Conservation (phyloP, 768 basidiomycete genomes). For the Butyriboletus loyo region DNA sequence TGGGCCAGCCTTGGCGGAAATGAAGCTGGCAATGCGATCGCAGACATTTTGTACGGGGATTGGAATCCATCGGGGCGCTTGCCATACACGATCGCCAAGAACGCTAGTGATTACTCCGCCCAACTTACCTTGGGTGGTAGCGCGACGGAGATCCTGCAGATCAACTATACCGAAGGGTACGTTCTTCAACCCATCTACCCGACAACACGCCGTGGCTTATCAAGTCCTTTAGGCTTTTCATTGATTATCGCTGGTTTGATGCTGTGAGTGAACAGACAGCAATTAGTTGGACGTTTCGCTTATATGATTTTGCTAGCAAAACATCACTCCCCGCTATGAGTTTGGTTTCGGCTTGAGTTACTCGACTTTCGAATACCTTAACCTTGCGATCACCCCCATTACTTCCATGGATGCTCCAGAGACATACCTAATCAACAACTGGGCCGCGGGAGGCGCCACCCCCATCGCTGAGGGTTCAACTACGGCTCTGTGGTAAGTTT, state of each 20-base stretch:
- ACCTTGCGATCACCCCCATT: conserved; percentile 48
- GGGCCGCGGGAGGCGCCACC: conserved; percentile 58
- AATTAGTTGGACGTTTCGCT: background rate
- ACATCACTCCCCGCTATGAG: conserved; percentile 77
- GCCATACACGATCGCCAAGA: conserved; percentile 74
- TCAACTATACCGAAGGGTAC: conserved; percentile 60
- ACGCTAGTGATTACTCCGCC: conserved; percentile 47
- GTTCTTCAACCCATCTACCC: background rate
- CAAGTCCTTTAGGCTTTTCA: conserved; percentile 41
- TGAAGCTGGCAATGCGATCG: conserved; percentile 74
- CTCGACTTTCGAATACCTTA: conserved; percentile 72
- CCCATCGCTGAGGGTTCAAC: conserved; percentile 57
- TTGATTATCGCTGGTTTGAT: conserved; percentile 75
- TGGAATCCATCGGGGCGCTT: conserved; percentile 74
- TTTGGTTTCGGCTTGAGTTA: conserved; percentile 92
- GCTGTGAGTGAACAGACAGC: conserved; percentile 41
- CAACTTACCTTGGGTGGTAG: conserved; percentile 31
- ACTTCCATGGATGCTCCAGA: conserved; percentile 30
- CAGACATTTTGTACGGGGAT: conserved; percentile 73
- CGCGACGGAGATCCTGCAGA: conserved; percentile 34
- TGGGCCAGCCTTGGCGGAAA: conserved; percentile 62
- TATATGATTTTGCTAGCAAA: conserved; percentile 37
- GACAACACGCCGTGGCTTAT: background rate
- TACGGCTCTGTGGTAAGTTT: conserved; percentile 53
- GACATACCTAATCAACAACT: conserved; percentile 39